Percentiles rank a stretch among this genome's conserved stretches.
Conservation (phyloP, 306 rosid species). For the Rosa chinensis region DNA sequence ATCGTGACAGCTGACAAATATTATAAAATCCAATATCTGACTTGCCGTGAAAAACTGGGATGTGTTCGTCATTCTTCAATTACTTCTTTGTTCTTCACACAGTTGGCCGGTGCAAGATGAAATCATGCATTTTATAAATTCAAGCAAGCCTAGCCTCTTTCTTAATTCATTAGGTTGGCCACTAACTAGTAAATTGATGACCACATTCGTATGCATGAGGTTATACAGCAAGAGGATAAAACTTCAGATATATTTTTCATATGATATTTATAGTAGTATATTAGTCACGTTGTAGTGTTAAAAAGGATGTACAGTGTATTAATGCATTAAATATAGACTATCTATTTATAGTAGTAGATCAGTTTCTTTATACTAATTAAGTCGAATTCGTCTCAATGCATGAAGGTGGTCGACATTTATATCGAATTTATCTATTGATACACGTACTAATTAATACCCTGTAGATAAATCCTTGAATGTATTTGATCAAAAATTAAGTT, state of each 20-base stretch:
- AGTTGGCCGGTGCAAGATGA: background rate
- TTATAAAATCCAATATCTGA: background rate
- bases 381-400: too few relatives aligned
- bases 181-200: background rate
- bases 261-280: too few relatives aligned
- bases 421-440: too few relatives aligned
- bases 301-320: too few relatives aligned
- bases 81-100: background rate
- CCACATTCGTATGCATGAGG: background rate
- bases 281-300: too few relatives aligned
- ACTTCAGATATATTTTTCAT: background rate
- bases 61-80: constrained; percentile 3
- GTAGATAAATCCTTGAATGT: too few relatives aligned
- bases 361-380: too few relatives aligned
- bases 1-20: background rate
- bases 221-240: background rate
- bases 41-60: background rate
- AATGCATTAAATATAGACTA: too few relatives aligned
- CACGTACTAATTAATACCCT: too few relatives aligned
- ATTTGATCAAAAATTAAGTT: too few relatives aligned
- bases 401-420: too few relatives aligned
- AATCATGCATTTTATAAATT: background rate
- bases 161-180: background rate
- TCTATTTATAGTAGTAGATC: too few relatives aligned
- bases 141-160: background rate